phyloP scores from a whole-genome alignment of 2,329 filamentous ascomycete species.

The Aureobasidium mangrovei region DNA sequence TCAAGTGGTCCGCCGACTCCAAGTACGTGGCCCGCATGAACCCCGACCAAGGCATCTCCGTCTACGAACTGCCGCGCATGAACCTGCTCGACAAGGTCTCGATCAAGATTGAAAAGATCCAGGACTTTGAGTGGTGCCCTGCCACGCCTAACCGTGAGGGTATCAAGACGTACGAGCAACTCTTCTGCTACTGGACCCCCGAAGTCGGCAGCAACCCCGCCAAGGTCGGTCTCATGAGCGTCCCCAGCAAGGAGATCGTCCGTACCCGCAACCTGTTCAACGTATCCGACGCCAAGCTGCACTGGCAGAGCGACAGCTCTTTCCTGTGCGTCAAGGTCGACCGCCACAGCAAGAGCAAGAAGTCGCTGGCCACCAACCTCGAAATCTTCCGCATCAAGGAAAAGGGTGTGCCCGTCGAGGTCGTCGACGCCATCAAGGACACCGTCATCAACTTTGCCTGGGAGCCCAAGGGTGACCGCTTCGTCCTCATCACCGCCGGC shows the following conservation, averaged over 20 bases:
- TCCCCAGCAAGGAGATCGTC: constrained; percentile 89
- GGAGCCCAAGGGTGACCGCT: constrained; percentile 96
- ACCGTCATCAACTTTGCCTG: constrained; percentile 99
- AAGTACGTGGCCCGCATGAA: constrained; percentile 92
- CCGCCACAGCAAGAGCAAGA: constrained; percentile 97
- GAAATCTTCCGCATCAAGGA: constrained; percentile 97
- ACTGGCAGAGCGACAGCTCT: constrained; percentile 92
- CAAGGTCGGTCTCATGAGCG: constrained; percentile 91
- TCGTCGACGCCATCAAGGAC: constrained; percentile 95
- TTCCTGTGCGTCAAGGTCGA: constrained; percentile 99
- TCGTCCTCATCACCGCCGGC: constrained; percentile 91
- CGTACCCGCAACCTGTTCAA: constrained; percentile 96
- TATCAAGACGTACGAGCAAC: constrained; percentile 85
- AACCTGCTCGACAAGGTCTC: constrained; percentile 81
- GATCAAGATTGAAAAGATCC: constrained; percentile 91
- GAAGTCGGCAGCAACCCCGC: constrained; percentile 97
- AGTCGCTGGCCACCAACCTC: constrained; percentile 90
- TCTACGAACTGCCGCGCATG: constrained; percentile 86
- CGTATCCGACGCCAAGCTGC: constrained; percentile 92
- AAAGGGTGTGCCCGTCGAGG: constrained; percentile 96
- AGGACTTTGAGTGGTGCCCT: constrained; percentile 98
- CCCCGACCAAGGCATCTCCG: constrained; percentile 77
- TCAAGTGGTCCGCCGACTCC: constrained; percentile 98
- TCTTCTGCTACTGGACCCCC: constrained; percentile 97
- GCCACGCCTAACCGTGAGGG: constrained; percentile 72